phyloP scores from a whole-genome alignment of 495 filamentous ascomycete species.

The Penicillium soppii region DNA sequence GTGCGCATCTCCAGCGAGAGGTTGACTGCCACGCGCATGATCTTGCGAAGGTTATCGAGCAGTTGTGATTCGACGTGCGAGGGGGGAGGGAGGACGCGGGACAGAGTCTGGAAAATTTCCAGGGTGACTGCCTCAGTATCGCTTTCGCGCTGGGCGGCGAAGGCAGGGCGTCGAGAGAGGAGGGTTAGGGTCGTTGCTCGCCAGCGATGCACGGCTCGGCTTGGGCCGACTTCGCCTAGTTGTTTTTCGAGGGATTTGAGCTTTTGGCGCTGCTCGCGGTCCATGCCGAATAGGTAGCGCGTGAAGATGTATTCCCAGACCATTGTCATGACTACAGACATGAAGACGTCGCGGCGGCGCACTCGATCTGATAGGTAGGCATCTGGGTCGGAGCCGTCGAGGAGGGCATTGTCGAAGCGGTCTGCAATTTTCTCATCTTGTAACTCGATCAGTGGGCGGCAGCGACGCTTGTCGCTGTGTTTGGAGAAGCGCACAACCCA shows the following conservation, averaged over 20 bases:
- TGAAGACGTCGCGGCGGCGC: constrained; percentile 85
- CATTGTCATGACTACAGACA: constrained; percentile 97
- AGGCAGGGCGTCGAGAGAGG: constrained; percentile 71
- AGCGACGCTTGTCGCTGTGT: constrained; percentile 84
- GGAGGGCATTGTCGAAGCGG: constrained; percentile 86
- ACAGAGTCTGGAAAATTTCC: constrained; percentile 77
- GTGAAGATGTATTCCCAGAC: constrained; percentile 98
- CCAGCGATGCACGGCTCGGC: constrained; percentile 87
- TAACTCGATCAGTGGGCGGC: constrained; percentile 75
- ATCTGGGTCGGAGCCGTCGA: constrained; percentile 91
- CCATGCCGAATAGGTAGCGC: constrained; percentile 96
- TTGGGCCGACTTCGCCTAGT: constrained; percentile 80
- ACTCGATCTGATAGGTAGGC: constrained; percentile 81
- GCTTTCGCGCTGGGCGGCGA: constrained; percentile 69
- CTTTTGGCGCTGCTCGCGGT: constrained; percentile 93
- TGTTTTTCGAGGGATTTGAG: constrained; percentile 91
- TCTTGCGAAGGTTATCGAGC: constrained; percentile 74
- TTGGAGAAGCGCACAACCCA: constrained; percentile 97
- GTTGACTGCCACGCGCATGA: constrained; percentile 78
- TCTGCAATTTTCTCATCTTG: constrained; percentile 86
- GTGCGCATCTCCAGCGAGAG: constrained; percentile 95
- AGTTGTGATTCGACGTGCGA: constrained; percentile 70
- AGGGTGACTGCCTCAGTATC: constrained; percentile 89
- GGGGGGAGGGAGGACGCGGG: constrained; percentile 80
- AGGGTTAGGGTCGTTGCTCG: constrained; percentile 90